A percentile compares a stretch with the other conserved stretches of the same genome.
Conservation (phyloP, 2,329 filamentous ascomycete genomes). For the Cladobotryum mycophilum region DNA sequence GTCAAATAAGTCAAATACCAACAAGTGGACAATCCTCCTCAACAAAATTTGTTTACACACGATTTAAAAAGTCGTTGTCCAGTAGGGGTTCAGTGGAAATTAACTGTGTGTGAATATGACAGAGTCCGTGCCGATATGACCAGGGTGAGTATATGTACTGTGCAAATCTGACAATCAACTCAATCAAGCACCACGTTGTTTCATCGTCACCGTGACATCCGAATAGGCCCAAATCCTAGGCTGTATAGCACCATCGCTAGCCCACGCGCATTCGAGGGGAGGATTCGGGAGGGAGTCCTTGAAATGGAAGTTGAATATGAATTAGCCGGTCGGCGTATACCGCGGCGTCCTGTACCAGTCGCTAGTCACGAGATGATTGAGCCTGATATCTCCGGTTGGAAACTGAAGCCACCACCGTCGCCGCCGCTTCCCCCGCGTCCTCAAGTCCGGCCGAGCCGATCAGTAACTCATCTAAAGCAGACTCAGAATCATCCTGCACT, state of each 20-base stretch:
- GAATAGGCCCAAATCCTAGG: no score
- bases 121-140: not conserved
- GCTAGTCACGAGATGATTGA: not conserved
- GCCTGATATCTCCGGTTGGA: not conserved
- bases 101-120: no score
- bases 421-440: not conserved
- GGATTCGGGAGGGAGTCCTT: not conserved
- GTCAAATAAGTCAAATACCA: not conserved
- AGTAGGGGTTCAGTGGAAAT: no score
- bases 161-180: no score
- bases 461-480: conserved; percentile 10
- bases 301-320: not conserved
- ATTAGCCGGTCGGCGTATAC: not conserved
- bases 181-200: no score
- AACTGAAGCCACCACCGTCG: not conserved
- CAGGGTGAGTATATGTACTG: no score
- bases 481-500: not conserved
- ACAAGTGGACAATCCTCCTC: not conserved
- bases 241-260: no score
- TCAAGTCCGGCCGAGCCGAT: conserved; percentile 14
- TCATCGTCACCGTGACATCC: no score
- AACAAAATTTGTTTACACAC: no score
- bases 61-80: no score
- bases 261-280: not conserved
- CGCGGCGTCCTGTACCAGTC: conserved; percentile 8